Evolutionary conservation across 805 yeast genomes (phyloP), one percentile per base, ranked within the genome.

Genomic region (Candida coquimbonensis): DNA sequence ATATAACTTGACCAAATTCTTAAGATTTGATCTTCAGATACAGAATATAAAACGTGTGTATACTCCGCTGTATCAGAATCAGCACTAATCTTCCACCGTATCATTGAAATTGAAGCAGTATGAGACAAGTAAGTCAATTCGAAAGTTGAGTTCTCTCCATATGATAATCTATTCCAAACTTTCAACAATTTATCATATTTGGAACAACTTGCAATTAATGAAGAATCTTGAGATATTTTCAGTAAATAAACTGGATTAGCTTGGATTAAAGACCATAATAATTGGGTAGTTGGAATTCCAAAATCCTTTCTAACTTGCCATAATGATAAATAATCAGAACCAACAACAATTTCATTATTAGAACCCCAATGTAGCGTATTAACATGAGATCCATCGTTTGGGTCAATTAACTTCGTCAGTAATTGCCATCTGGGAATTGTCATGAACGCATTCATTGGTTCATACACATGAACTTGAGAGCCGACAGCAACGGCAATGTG

Each of bases 151-250:
- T 78, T 73, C 33, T 77, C 79, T 26, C 74, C 88, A 56, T 80
- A 86, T 8, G 83, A 75, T 8, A 80, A 70, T 42, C 96, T 68
- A 44, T 80, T 72, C 96, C 96, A 90, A 2, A 87, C 69, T 57
- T 87, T 87, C 27, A 87, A 80, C 13, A 84, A 67, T 33, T 70
- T 69, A 60, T 87, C 96, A 59, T 73, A 77, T 36, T 67, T 68
- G 0, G 85, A 81, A 35, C 76, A 72, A 41, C 83, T 74, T 9
- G 89, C 84, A 19, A 89, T 77, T 38, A 81, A 69, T 43, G 74
- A 73, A 0, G 88, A 77, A 51, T 85, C 84, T n/a, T 77, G 78
- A 0, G 95, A 78, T 24, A 86, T 74, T 29, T 70, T 67, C 5
- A 81, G 74, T 40, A 67, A 54, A 50, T 74, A 75, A 1, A 83